These are phyloP conservation scores for Beauveria asiatica DNA, from an alignment of 2,329 filamentous ascomycete species.

Conservation along the genomic window DNA sequence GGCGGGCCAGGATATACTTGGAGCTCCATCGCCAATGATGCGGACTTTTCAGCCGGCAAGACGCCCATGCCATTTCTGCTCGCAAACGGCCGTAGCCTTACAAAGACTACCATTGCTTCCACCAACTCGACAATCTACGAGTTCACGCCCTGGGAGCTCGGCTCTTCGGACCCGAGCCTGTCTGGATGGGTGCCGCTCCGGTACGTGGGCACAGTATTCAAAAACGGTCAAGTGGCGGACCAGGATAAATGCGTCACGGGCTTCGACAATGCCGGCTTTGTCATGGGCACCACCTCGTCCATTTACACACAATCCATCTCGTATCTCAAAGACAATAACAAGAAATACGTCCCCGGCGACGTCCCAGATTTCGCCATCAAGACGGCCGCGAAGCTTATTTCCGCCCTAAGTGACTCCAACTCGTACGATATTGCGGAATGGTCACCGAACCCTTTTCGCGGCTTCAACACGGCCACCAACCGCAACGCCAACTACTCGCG, in stretches of 20 bases:
- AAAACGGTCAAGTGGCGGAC: conserved; percentile 46
- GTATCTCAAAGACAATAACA: conserved; percentile 35
- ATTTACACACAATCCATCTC: conserved; percentile 76
- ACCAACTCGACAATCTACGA: conserved; percentile 70
- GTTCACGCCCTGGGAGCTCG: conserved; percentile 73
- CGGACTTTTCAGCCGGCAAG: conserved; percentile 53
- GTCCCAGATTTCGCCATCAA: conserved; percentile 41
- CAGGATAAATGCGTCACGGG: conserved; percentile 60
- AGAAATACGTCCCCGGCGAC: conserved; percentile 20
- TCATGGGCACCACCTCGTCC: conserved; percentile 79
- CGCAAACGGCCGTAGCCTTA: conserved; percentile 57
- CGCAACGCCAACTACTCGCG: conserved; percentile 41
- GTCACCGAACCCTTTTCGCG: conserved; percentile 64
- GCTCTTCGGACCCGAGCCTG: conserved; percentile 64
- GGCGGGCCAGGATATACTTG: conserved; percentile 71
- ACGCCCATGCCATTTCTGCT: conserved; percentile 68
- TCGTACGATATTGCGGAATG: conserved; percentile 67
- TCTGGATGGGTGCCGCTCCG: conserved; percentile 62
- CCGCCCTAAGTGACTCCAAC: conserved; percentile 39
- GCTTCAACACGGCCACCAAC: conserved; percentile 52
- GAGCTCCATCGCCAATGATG: conserved; percentile 50
- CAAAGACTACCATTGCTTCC: conserved; percentile 42
- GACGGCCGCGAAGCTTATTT: conserved; percentile 44
- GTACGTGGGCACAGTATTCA: conserved; percentile 67
- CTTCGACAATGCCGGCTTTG: conserved; percentile 73